Percentiles rank a stretch among this genome's conserved stretches.
Conservation (phyloP, 129 eudicot species). For the Gnaphalium uliginosum region DNA sequence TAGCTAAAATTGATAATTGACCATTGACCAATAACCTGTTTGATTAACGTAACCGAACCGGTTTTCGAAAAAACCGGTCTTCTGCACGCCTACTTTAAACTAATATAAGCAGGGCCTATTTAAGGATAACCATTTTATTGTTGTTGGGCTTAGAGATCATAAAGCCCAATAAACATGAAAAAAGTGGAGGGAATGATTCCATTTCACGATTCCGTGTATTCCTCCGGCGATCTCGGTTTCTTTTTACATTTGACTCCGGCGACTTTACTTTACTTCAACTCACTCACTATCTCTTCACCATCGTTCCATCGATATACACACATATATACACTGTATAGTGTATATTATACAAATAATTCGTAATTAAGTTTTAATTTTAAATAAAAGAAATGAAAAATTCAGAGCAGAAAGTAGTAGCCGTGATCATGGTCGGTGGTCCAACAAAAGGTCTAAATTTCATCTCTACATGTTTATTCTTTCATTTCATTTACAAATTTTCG, state of each 20-base stretch:
- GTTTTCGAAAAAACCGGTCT: too few species aligned
- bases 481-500: neutral
- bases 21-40: too few species aligned
- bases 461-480: neutral
- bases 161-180: conserved; percentile 16
- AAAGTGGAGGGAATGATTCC: conserved; percentile 28
- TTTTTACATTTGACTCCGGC: conserved; percentile 9
- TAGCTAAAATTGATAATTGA: too few species aligned
- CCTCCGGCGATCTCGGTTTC: conserved; percentile 24
- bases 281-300: neutral
- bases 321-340: neutral
- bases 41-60: too few species aligned
- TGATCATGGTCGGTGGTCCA: conserved; percentile 92
- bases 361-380: conserved; percentile 17
- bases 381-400: conserved; percentile 44
- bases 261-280: conserved; percentile 7
- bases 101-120: neutral
- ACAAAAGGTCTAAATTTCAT: conserved; percentile 56
- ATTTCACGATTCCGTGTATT: conserved; percentile 21
- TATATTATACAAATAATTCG: neutral
- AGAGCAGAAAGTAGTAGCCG: conserved; percentile 85
- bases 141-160: neutral
- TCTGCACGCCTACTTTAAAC: too few species aligned
- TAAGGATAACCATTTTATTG: too few species aligned
- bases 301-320: neutral